Conservation (phyloP, 768 basidiomycete genomes). For the Agrocybe praecox region DNA sequence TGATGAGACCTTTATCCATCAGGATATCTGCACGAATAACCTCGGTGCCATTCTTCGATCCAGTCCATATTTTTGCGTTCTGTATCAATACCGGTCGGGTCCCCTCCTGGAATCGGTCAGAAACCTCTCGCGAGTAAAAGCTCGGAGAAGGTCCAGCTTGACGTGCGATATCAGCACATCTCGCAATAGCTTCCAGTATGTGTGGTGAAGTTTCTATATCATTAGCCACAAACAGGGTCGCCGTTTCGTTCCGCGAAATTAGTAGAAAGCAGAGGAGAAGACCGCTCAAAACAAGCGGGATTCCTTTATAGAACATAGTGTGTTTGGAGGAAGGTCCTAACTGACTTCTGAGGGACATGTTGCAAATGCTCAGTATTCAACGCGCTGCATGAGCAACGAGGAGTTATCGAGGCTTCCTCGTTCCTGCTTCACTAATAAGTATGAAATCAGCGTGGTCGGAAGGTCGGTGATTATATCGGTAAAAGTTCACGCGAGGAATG, state of each 20-base stretch:
- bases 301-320: no score
- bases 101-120: conserved; percentile 68
- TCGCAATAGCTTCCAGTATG: conserved; percentile 33
- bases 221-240: not conserved
- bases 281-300: not conserved
- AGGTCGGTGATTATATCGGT: no score
- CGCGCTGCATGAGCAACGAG: no score
- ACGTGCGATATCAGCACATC: conserved; percentile 44
- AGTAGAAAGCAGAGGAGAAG: conserved; percentile 6
- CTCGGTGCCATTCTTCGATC: conserved; percentile 64
- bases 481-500: no score
- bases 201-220: conserved; percentile 16
- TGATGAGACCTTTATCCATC: conserved; percentile 69
- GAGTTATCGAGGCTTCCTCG: no score
- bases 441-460: no score
- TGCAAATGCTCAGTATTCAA: no score
- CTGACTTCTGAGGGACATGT: no score
- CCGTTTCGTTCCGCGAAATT: not conserved
- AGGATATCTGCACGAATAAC: conserved; percentile 68
- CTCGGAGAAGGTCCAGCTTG: conserved; percentile 44
- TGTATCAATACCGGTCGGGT: conserved; percentile 66
- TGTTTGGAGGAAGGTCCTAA: no score
- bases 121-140: conserved; percentile 52
- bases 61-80: conserved; percentile 88
- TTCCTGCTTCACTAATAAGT: no score